phyloP scores from a whole-genome alignment of 768 basidiomycete genomes.

The Leccinum olivaceopallidum region DNA sequence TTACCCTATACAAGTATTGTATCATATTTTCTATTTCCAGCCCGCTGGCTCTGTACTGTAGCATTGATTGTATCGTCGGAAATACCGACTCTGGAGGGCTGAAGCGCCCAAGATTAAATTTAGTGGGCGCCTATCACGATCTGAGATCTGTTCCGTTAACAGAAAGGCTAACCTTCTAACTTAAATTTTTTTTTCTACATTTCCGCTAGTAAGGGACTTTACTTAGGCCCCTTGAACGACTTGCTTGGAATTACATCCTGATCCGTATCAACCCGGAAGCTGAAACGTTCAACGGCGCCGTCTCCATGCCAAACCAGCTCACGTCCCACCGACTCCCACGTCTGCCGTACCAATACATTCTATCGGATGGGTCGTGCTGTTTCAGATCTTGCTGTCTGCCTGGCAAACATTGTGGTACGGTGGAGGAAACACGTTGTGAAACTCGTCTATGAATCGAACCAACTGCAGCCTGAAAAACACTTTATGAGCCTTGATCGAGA shows the following conservation, averaged over 20 bases:
- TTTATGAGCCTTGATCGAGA: too few species aligned
- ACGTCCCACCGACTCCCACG: neutral
- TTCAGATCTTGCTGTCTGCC: neutral
- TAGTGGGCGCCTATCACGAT: slow-evolving; percentile 10
- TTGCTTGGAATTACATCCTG: neutral
- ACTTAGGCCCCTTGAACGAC: neutral
- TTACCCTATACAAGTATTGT: neutral
- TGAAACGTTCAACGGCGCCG: neutral
- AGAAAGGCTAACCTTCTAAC: slow-evolving; percentile 25
- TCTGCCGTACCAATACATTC: neutral
- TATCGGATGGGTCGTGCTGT: neutral
- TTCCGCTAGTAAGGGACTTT: slow-evolving; percentile 1
- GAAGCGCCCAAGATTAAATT: neutral
- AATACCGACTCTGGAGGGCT: neutral
- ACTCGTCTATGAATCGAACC: neutral
- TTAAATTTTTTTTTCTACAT: neutral
- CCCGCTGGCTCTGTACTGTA: slow-evolving; percentile 8
- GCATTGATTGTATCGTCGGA: neutral
- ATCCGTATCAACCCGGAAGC: neutral
- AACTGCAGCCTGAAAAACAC: too few species aligned
- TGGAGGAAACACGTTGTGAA: neutral
- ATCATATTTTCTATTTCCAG: neutral
- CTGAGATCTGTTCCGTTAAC: slow-evolving; percentile 18
- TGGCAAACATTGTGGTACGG: neutral
- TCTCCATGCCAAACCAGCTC: neutral